Evolutionary conservation across 495 filamentous ascomycete genomes (phyloP).

Genomic region (Podospora appendiculata): DNA sequence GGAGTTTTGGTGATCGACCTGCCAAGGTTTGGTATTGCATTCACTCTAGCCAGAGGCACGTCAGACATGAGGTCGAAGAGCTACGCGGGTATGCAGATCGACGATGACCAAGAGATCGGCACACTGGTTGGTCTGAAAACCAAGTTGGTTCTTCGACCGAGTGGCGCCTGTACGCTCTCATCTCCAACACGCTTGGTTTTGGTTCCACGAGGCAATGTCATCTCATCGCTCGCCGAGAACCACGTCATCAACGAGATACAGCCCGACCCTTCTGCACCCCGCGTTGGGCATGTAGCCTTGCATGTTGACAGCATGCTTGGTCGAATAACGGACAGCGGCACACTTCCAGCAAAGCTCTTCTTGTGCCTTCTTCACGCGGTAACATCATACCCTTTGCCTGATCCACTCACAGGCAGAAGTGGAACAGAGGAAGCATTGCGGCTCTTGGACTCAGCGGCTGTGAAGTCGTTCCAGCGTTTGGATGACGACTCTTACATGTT

Average conservation of each 20-base stretch:
- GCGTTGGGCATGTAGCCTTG: conserved; percentile 29
- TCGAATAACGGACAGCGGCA: conserved; percentile 40
- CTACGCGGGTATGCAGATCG: conserved; percentile 40
- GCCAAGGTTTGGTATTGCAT: conserved; percentile 6
- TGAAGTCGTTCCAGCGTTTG: conserved; percentile 44
- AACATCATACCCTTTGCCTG: conserved; percentile 50
- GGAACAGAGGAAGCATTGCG: conserved; percentile 55
- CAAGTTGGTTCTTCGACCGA: conserved; percentile 41
- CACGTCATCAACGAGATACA: conserved; percentile 37
- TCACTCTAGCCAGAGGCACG: background rate
- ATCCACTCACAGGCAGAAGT: conserved; percentile 47
- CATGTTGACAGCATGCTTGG: conserved; percentile 41
- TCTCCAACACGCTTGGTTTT: background rate
- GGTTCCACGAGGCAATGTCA: conserved; percentile 39
- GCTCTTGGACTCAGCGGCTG: conserved; percentile 40
- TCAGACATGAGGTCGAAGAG: conserved; percentile 9
- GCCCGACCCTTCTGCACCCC: conserved; percentile 1
- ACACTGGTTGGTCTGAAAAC: conserved; percentile 46
- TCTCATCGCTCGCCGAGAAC: background rate
- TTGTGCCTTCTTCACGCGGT: conserved; percentile 53
- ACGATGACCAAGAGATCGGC: conserved; percentile 40
- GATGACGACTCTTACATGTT: background rate
- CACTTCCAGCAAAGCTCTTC: conserved; percentile 44
- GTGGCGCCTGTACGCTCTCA: no score
- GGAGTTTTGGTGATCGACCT: background rate